Base-by-base conservation (phyloP, 75 land plant genomes). In the Cunninghamia lanceolata region DNA sequence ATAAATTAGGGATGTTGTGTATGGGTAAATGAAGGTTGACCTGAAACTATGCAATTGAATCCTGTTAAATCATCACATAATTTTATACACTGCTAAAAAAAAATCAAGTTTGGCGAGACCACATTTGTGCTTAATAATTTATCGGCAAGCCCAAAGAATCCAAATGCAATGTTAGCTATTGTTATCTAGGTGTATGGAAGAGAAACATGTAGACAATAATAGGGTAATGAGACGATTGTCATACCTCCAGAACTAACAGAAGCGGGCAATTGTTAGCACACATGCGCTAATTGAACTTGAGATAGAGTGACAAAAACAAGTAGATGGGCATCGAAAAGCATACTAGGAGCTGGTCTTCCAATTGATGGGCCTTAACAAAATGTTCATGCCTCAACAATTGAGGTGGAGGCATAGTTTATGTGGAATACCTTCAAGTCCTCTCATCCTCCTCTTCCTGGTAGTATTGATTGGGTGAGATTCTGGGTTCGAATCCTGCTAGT, bases 401-500 rank as follows among this genome's bases (percentile, higher is more conserved):
- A 46, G 86, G 19, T 39, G 8, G 89, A 53, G 85, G 66, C 42
- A 84, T 6, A 14, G 88, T 4, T 7, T 93, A 91, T 46, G 91
- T 78, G 50, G 95, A 92, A 87, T 88, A 89, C 66, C 93, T 82
- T n/a, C 94, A 84, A 21, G 87, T 85, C 77, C 36, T 54, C 28
- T 32, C 21, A 84, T 89, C 87, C 16, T 88, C 86, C 36, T 40
- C 88, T 1, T 52, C 66, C 17, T 87, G 88, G 14, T 82, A 32
- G 38, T 86, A 86, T 25, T 82, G 39, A 46, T 10, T 54, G 45
- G 79, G 50, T 59, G 90, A 52, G 68, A 82, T 87, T 86, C 90
- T 88, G 82, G 93, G 89, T 84, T 91, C 91, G 75, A 94, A 94
- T 9, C 93, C 95, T 94, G 93, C 95, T 93, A 94, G 76, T 87